Evolutionary conservation across 2,329 filamentous ascomycete species (phyloP), one percentile per base, ranked within the genome.

Genomic region (Dactylellina drechsleri): DNA sequence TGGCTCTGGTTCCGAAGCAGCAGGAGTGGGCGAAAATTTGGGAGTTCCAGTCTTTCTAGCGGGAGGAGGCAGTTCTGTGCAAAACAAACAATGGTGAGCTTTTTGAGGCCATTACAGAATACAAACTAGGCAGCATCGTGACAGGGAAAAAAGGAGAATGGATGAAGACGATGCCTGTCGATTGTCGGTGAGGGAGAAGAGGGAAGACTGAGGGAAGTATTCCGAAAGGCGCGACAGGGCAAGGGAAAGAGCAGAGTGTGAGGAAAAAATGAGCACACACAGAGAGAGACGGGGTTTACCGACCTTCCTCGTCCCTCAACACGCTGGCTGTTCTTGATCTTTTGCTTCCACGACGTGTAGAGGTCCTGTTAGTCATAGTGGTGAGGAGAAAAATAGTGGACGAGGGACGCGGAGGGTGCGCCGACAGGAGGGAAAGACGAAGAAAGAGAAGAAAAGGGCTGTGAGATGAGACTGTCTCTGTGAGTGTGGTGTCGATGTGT

Each of bases 291-390:
- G 60, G 58, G 73, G 64, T 74, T 77, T 66, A 77, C 76, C 62
- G 66, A 77, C 71, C 72, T 61, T 68, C 64, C 50, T 75, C 65
- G 66, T 72, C 65, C 53, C 61, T 77, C 72, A 66, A 61, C 61
- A 57, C 68, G 77, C 68, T 68, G 73, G 73, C 70, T 47, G 65
- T 66, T 57, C 58, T 70, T 56, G 54, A 76, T 67, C 65, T 59
- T 50, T 66, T 62, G 54, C 57, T 75, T 26, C 66, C 58, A 66
- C 65, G 68, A 61, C 73, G 65, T 68, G 59, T 60, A 66, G 60
- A 66, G 62, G 49, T 66, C 66, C 76, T 70, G 66, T 65, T 76
- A 64, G 60, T 70, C 31, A 36, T 36, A 36, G 31, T 36, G 31
- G 31, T 36, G 31, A 10, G 31, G 43, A 59, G 66, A 57, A 64